These are phyloP conservation scores for Staphylotrichum longicolle DNA, from an alignment of 495 filamentous ascomycete species.

Conservation along the genomic window DNA sequence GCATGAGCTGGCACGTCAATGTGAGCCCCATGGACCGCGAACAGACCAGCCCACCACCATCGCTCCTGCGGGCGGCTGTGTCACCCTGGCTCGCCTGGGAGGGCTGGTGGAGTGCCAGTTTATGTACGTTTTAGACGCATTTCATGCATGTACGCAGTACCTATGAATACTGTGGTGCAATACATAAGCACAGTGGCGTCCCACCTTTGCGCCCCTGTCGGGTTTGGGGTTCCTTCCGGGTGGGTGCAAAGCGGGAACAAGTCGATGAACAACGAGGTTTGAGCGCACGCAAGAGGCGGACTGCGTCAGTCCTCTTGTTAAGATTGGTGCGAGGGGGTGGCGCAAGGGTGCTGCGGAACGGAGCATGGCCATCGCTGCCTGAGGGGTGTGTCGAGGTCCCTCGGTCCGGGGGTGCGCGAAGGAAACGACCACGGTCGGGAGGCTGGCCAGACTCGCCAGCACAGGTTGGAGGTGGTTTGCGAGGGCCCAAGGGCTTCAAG, in stretches of 20 bases:
- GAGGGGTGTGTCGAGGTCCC: background rate
- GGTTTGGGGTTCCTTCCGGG: background rate
- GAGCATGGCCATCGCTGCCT: background rate
- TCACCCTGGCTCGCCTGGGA: background rate
- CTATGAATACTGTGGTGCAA: background rate
- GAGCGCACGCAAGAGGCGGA: background rate
- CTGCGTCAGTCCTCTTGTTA: background rate
- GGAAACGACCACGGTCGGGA: background rate
- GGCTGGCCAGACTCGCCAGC: too few relatives aligned
- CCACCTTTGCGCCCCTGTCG: background rate
- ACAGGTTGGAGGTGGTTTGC: too few relatives aligned
- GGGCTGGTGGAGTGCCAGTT: background rate
- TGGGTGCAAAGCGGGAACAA: conserved; percentile 2
- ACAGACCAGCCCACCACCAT: background rate
- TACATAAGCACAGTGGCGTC: too few relatives aligned
- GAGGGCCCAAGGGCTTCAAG: too few relatives aligned
- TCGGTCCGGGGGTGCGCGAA: background rate
- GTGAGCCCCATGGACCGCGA: conserved; percentile 2
- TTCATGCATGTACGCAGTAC: background rate
- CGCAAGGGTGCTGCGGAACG: background rate
- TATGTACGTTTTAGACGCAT: too few relatives aligned
- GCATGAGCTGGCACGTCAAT: conserved; percentile 4
- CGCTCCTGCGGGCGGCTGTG: background rate
- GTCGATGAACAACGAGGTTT: background rate
- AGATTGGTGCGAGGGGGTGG: background rate